Base-by-base conservation (phyloP, 2,329 filamentous ascomycete species). In the Colletotrichum karsti region DNA sequence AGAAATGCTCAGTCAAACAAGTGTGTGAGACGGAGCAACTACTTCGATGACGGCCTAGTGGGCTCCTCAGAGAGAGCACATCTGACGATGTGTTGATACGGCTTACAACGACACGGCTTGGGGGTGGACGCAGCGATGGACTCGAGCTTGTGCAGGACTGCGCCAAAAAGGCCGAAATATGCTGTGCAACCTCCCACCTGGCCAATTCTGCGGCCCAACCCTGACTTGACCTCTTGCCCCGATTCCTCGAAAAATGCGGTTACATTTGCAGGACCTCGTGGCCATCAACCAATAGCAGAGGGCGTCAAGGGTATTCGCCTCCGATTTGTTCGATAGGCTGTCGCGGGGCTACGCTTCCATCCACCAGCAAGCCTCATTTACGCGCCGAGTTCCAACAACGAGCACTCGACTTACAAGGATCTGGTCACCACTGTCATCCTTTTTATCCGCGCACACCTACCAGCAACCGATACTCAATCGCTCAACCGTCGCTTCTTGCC, bases 331-430 rank as follows among this genome's bases (percentile, higher is more conserved):
- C 79, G 74, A 81, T 77, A 72, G 73, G 74, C 74, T 73, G 77
- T 78, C 76, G 77, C 77, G 78, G 79, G 78, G 78, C 78, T 75
- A 75, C 72, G 72, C 76, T 73, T 73, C 78, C 76, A 78, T 79
- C 84, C 84, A 86, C 77, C 81, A 78, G 79, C 77, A 80, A 80
- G 78, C 79, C 79, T 80, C 78, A 75, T 79, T 84, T 88, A 88
- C 81, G 85, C 86, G 85, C 85, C 85, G 73, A 73, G 64, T 35
- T 67, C 58, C 74, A 72, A 72, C 53, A 24, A 53, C 26, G n/a
- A 64, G 55, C 66, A 69, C 60, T 35, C 65, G 46, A 71, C 77
- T 72, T 76, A 77, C 83, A 81, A 77, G 83, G 82, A 79, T 81
- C 72, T 68, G 63, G 60, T 64, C 67, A 71, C 71, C 46, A 54